Evolutionary conservation across 192 early-diverging fungal genomes (phyloP).

Genomic region (Coemansia sp.): DNA sequence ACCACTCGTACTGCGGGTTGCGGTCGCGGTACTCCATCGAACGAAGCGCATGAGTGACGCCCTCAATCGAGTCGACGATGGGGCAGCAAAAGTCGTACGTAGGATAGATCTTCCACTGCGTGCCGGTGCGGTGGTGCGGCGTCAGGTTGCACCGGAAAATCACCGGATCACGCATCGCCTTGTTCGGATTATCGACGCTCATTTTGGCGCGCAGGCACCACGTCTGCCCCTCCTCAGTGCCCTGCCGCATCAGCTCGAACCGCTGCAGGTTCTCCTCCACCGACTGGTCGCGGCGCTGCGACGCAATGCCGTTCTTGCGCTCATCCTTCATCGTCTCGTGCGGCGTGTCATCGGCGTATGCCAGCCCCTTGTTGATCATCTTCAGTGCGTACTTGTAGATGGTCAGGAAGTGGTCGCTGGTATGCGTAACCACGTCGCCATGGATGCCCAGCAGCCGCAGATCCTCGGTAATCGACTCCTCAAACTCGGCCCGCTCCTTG

Average conservation of each 20-base stretch:
- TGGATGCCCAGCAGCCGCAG: slow-evolving; percentile 83
- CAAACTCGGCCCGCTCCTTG: slow-evolving; percentile 97
- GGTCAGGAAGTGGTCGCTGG: slow-evolving; percentile 89
- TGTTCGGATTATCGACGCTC: slow-evolving; percentile 80
- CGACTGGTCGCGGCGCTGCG: slow-evolving; percentile 76
- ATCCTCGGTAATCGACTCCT: slow-evolving; percentile 94
- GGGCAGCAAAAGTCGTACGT: slow-evolving; percentile 99
- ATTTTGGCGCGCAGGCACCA: slow-evolving; percentile 97
- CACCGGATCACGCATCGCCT: slow-evolving; percentile 93
- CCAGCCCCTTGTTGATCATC: slow-evolving; percentile 84
- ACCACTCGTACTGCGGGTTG: slow-evolving; percentile 96
- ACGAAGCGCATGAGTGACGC: slow-evolving; percentile 96
- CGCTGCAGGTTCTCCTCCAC: slow-evolving; percentile 89
- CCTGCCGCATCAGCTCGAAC: slow-evolving; percentile 91
- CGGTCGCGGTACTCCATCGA: slow-evolving; percentile 98
- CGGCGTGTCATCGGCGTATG: slow-evolving; percentile 93
- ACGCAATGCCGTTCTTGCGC: slow-evolving; percentile 79
- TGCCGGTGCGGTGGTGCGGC: slow-evolving; percentile 88
- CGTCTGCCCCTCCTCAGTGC: slow-evolving; percentile 74
- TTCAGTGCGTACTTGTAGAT: slow-evolving; percentile 82
- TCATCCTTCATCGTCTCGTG: slow-evolving; percentile 83
- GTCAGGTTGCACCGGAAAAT: slow-evolving; percentile 90
- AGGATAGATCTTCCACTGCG: slow-evolving; percentile 96
- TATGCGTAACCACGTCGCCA: slow-evolving; percentile 76
- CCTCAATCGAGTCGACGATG: slow-evolving; percentile 92